Percentiles rank a stretch among this genome's conserved stretches.
These are phyloP conservation scores for Venturiaceae sp. DNA, from an alignment of 2,329 filamentous ascomycete species.

Conservation along the genomic window DNA sequence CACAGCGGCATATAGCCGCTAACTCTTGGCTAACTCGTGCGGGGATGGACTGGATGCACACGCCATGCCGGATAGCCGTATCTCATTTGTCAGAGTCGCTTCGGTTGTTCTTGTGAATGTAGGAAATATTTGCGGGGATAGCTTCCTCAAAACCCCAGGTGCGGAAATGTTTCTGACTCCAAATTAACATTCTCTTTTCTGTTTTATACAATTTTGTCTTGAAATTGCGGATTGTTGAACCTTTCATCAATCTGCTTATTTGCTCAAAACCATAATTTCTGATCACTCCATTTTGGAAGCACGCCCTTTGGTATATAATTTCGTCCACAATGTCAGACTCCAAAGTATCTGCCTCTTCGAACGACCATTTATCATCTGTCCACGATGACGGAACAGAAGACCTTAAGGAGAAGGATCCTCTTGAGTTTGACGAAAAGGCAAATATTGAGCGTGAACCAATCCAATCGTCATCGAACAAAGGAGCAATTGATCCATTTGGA, in stretches of 20 bases:
- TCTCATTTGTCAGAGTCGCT: background rate
- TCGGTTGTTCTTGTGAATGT: background rate
- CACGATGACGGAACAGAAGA: background rate
- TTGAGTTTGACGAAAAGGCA: background rate
- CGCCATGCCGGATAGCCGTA: background rate
- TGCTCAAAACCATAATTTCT: background rate
- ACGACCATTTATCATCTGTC: background rate
- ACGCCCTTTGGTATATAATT: background rate
- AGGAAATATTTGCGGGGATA: background rate
- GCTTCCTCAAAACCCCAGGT: background rate
- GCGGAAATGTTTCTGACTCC: background rate
- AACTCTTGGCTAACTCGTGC: background rate
- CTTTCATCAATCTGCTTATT: background rate
- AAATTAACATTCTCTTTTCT: background rate
- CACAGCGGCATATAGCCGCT: background rate
- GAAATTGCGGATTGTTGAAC: no score
- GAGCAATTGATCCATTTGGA: slow-evolving; percentile 7
- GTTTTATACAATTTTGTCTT: background rate
- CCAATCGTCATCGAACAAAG: background rate
- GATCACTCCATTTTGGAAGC: background rate
- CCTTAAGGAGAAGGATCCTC: background rate
- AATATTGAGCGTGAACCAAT: background rate
- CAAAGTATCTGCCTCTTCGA: background rate
- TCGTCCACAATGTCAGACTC: background rate
- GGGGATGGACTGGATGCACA: background rate